Percentiles rank a stretch among this genome's conserved stretches.
Conservation (phyloP, 192 early-diverging fungal genomes). For the Backusella morwellensis region DNA sequence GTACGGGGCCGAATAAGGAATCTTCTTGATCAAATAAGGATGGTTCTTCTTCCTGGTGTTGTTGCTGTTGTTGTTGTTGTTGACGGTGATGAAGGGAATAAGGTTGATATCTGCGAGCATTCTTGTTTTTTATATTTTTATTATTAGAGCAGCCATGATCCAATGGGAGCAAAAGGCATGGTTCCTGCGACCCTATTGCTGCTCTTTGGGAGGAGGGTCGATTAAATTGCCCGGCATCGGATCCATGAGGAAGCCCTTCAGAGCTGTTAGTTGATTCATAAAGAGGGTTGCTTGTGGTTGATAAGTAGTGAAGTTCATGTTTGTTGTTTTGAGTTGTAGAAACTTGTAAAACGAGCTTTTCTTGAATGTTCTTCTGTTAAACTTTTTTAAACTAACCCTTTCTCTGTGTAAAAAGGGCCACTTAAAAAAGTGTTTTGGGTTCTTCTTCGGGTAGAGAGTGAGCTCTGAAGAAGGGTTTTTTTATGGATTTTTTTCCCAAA, state of each 20-base stretch:
- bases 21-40: background rate
- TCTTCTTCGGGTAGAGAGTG: background rate
- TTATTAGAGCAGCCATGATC: background rate
- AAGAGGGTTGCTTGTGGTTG: background rate
- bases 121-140: background rate
- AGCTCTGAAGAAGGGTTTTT: constrained; percentile 1
- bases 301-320: background rate
- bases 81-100: background rate
- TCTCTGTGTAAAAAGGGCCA: constrained; percentile 6
- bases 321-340: background rate
- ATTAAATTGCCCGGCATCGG: background rate
- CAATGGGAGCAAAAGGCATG: background rate
- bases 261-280: background rate
- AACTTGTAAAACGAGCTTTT: background rate
- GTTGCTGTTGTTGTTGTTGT: background rate
- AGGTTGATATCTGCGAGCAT: background rate
- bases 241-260: background rate
- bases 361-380: background rate
- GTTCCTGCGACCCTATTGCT: background rate
- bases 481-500: background rate
- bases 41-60: background rate
- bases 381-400: constrained; percentile 1
- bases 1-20: background rate
- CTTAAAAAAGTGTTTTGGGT: constrained; percentile 1
- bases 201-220: background rate